Conservation (phyloP, 306 rosid species). For the Cotoneaster glaucophyllus region DNA sequence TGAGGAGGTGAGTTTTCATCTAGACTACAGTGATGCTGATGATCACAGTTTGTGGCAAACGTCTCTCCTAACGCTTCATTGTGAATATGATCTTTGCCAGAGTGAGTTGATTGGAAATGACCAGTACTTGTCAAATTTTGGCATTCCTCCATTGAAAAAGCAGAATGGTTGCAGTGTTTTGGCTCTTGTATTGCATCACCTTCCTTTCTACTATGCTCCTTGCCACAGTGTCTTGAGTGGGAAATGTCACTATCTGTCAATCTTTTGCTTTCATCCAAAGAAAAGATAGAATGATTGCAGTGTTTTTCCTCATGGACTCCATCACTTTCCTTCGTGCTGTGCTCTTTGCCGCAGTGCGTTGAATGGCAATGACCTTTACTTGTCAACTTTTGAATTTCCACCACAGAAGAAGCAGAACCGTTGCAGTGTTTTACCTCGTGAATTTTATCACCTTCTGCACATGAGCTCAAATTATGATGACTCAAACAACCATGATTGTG, state of each 20-base stretch:
- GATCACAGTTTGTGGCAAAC: constrained; percentile 12
- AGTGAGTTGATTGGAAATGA: constrained; percentile 31
- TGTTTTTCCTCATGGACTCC: background rate
- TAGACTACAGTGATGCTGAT: constrained; percentile 4
- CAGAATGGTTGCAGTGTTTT: constrained; percentile 3
- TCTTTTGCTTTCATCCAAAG: background rate
- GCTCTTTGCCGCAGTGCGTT: background rate
- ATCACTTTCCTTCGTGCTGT: background rate
- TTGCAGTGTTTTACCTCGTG: background rate
- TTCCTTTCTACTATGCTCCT: background rate
- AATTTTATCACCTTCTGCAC: constrained; percentile 7
- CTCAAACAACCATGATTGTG: constrained; percentile 21
- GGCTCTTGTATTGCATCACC: background rate
- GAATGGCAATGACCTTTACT: background rate
- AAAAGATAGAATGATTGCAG: background rate
- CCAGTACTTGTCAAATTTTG: background rate
- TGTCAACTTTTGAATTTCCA: background rate
- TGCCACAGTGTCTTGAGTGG: background rate
- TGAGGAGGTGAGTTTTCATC: constrained; percentile 11
- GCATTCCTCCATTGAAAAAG: constrained; percentile 6
- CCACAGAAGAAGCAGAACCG: background rate
- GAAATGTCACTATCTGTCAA: background rate
- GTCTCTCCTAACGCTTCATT: background rate
- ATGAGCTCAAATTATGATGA: constrained; percentile 11
- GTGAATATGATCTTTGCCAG: constrained; percentile 16